phyloP scores from a whole-genome alignment of 352 stramenopile species.

The Pythium rishiriense region DNA sequence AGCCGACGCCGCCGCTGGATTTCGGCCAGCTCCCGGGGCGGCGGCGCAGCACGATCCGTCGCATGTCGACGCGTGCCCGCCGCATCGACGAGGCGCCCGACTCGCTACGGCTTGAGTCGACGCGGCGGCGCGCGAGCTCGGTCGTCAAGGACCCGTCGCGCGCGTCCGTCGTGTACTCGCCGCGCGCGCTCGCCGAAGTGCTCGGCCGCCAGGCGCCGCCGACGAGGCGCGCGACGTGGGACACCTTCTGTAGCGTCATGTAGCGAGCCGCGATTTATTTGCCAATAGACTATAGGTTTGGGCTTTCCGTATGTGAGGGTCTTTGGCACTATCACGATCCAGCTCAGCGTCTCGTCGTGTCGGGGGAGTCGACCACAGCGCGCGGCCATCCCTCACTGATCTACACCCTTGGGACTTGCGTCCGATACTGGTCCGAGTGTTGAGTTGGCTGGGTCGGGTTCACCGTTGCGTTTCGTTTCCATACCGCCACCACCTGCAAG shows the following conservation, averaged over 20 bases:
- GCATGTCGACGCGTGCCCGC: not conserved
- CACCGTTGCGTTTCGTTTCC: too few species aligned
- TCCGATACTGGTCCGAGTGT: too few species aligned
- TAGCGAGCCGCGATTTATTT: not conserved
- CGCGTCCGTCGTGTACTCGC: conserved; percentile 17
- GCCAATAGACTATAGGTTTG: conserved; percentile 3
- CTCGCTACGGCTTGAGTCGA: conserved; percentile 15
- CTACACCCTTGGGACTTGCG: too few species aligned
- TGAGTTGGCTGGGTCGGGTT: too few species aligned
- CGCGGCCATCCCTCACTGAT: too few species aligned
- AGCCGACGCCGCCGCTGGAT: not conserved
- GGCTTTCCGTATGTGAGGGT: too few species aligned
- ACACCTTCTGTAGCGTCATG: not conserved
- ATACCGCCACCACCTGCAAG: too few species aligned
- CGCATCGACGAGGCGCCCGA: conserved; percentile 10
- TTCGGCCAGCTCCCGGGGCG: conserved; percentile 1
- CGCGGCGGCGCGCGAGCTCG: conserved; percentile 4
- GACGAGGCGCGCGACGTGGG: not conserved
- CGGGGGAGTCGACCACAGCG: too few species aligned
- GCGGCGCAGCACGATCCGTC: not conserved
- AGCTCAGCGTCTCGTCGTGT: too few species aligned
- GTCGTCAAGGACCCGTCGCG: conserved; percentile 3
- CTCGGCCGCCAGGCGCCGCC: not conserved
- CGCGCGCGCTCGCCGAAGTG: conserved; percentile 3
- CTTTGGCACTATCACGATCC: too few species aligned